Evolutionary conservation across 352 stramenopile genomes (phyloP), one percentile per base, ranked within the genome.

Genomic region (Phytophthora pisi): DNA sequence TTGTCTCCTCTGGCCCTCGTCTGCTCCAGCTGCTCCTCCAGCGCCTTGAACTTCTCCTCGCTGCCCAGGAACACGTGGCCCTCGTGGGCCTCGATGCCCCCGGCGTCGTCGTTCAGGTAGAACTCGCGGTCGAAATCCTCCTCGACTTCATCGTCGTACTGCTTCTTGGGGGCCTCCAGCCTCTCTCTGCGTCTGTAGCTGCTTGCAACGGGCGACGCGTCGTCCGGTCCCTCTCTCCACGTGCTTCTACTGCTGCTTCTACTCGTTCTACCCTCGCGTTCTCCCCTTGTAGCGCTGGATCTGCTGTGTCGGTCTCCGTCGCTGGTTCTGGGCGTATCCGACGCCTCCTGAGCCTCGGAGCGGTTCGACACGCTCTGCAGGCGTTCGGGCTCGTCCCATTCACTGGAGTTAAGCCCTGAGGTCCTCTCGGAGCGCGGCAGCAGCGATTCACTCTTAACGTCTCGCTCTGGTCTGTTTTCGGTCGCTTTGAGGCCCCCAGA

Each of bases 81-180:
- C 24, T 86, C 85, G 45, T 87, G 75, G 23, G 68, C 50, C 30
- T 92, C 78, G 6, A 77, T 68, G 23, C 80, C 86, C 31, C 85
- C 77, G 20, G 72, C 82, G 54, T 98, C 92, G 63, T 99, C 94
- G 28, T 91, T 85, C n/a, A 98, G 77, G 65, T 99, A 99, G 63
- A 98, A 99, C 62, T 97, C 80, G 23, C 94, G 82, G 78, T 98
- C 95, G 61, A 99, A 99, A 24, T 97, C 84, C 63, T 98, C 90
- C 58, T 98, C 92, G 3, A 80, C 84, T 15, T 81, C 63, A 43
- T 94, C 88, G 5, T 92, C 83, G 74, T 96, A 96, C 20, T 88
- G 53, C 55, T 89, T 91, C 72, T 93, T 94, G 1, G 86, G 79
- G 0, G 70, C 79, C 34, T 83, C 67, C 28, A 70, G 61, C 10